Base-by-base conservation (phyloP, 2,329 filamentous ascomycete species). In the Nannizziopsis barbatae region DNA sequence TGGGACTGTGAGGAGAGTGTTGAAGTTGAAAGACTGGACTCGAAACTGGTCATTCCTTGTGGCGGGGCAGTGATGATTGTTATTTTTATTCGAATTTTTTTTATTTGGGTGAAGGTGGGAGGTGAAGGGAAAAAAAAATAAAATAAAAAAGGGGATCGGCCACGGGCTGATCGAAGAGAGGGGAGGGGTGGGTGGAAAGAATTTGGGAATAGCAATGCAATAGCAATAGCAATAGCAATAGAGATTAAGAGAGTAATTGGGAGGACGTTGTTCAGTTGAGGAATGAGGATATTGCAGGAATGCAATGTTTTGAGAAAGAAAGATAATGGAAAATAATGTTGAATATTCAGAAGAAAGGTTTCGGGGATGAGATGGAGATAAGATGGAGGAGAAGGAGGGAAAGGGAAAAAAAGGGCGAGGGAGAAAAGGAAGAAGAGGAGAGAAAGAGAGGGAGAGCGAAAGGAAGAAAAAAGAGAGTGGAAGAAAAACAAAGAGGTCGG, bases 41-140 rank as follows among this genome's bases (percentile, higher is more conserved):
- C 65, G 58, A 61, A 61, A 60, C 63, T 65, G 64, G 62, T 66
- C 66, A 69, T 69, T 67, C 66, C 65, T 68, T 65, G 65, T 46
- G 60, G 50, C 62, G 47, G 42, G 47, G 42, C 12, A 40, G 12
- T 12, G 31, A 44, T 46, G 20, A 43, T 57, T 27, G 42, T 30
- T 22, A n/a, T n/a, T n/a, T n/a, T n/a, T 54, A 55, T 44, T 56
- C 30, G 22, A 27, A 27, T 27, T 4, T 27, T 4, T 27, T 27
- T 27, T n/a, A n/a, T n/a, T 27, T 27, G 22, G 32, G 22, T 14
- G n/a, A 45, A 35, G 15, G 42, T 14, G 47, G 27, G 14, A 48
- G 40, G 22, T n/a, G n/a, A n/a, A 27, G 22, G 22, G 22, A 27
- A 27, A 4, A 27, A 27, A 27, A 27, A 27, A 27, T 4, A 27